These are phyloP conservation scores for Phylloboletellus chloephorus DNA, from an alignment of 1,284 basidiomycete species.

Conservation along the genomic window DNA sequence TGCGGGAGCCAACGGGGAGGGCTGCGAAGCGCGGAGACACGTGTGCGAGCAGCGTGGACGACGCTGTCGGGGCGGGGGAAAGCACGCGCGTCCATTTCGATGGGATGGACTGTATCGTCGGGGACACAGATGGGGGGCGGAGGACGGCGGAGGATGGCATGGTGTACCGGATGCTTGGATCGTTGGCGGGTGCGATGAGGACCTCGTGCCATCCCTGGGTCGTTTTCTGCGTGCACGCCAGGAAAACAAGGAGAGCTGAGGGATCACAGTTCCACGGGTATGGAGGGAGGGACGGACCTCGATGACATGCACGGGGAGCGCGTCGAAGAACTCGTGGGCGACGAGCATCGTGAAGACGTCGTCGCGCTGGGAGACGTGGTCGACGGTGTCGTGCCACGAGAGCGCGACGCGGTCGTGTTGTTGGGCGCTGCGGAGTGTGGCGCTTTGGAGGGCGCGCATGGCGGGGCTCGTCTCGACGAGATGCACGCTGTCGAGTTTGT, in stretches of 20 bases:
- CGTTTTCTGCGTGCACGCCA: conserved; percentile 61
- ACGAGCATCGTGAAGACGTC: conserved; percentile 80
- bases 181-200: conserved; percentile 53
- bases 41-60: conserved; percentile 60
- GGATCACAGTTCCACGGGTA: no score
- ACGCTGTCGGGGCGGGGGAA: conserved; percentile 57
- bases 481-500: conserved; percentile 53
- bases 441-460: conserved; percentile 62
- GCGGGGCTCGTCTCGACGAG: conserved; percentile 77
- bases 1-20: conserved; percentile 60
- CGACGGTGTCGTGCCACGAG: conserved; percentile 73
- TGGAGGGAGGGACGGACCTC: conserved; percentile 48
- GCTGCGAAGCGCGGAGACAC: conserved; percentile 67
- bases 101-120: conserved; percentile 6
- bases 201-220: conserved; percentile 85
- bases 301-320: conserved; percentile 87
- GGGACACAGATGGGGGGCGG: not conserved
- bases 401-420: conserved; percentile 37
- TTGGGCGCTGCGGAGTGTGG: conserved; percentile 41
- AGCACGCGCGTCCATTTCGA: conserved; percentile 63
- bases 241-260: no score
- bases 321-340: conserved; percentile 98
- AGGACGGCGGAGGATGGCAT: conserved; percentile 13
- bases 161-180: conserved; percentile 27
- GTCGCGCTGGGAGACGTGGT: conserved; percentile 53